phyloP scores from a whole-genome alignment of 129 eudicot genomes.

The Artemisia annua region DNA sequence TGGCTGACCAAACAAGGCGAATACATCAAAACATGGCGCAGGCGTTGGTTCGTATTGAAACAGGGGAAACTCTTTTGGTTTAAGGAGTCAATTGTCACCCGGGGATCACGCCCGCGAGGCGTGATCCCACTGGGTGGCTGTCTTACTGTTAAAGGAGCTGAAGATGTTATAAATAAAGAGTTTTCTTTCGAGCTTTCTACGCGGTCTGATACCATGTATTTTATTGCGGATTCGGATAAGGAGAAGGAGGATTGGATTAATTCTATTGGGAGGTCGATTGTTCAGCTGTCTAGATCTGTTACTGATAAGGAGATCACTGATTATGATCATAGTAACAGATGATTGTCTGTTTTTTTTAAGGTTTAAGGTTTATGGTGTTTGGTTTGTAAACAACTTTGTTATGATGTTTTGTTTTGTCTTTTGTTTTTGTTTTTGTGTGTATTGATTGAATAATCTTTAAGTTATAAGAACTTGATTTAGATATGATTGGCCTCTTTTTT shows the following conservation, averaged over 20 bases:
- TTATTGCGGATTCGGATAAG: slow-evolving; percentile 88
- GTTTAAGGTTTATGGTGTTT: not conserved
- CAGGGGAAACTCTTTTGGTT: slow-evolving; percentile 96
- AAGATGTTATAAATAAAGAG: slow-evolving; percentile 73
- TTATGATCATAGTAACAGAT: slow-evolving; percentile 47
- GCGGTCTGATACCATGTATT: slow-evolving; percentile 82
- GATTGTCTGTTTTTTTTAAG: slow-evolving; percentile 13
- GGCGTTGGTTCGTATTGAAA: slow-evolving; percentile 94
- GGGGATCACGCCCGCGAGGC: slow-evolving; percentile 86
- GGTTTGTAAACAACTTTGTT: not conserved
- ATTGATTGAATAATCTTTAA: no score
- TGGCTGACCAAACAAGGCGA: slow-evolving; percentile 99
- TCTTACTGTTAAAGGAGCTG: slow-evolving; percentile 93
- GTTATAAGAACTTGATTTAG: no score
- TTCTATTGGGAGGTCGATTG: slow-evolving; percentile 88
- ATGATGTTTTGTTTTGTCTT: no score
- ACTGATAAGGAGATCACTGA: slow-evolving; percentile 74
- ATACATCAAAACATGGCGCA: slow-evolving; percentile 98
- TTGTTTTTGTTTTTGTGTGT: no score
- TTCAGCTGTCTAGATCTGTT: slow-evolving; percentile 86
- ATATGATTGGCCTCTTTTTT: no score
- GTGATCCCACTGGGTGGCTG: slow-evolving; percentile 74
- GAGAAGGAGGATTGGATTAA: slow-evolving; percentile 99
- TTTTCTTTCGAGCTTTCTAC: slow-evolving; percentile 86
- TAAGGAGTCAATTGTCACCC: slow-evolving; percentile 75